Conservation (phyloP, 306 rosid species). For the Herpetospermum pedunculosum region DNA sequence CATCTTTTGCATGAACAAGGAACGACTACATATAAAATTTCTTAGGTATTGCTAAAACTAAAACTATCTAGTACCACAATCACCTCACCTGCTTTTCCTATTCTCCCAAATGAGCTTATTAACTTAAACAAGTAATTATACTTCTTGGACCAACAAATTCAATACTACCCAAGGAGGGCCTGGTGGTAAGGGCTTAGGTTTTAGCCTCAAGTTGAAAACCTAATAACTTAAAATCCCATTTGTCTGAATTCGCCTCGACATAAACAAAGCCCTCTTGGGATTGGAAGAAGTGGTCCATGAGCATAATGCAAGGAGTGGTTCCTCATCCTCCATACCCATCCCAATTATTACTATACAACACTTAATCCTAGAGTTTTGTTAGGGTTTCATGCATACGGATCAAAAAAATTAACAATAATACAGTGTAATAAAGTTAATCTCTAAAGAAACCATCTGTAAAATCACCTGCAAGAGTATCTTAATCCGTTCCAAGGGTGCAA, state of each 20-base stretch:
- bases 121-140: not conserved
- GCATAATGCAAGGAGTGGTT: not conserved
- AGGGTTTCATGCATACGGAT: not conserved
- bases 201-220: not conserved
- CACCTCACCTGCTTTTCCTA: not conserved
- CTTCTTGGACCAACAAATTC: not conserved
- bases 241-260: not conserved
- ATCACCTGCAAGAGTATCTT: slow-evolving; percentile 93
- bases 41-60: not conserved
- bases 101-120: not conserved
- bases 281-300: not conserved
- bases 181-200: not conserved
- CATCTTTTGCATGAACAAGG: not conserved
- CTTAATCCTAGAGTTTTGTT: not conserved
- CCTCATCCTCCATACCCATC: not conserved
- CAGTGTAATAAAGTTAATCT: not conserved
- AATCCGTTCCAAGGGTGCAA: slow-evolving; percentile 90
- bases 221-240: not conserved
- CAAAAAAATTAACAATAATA: not conserved
- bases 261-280: not conserved
- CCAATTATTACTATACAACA: not conserved
- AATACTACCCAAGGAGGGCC: not conserved
- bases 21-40: not conserved
- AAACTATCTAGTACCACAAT: not conserved
- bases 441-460: not conserved